Conservation (phyloP, 352 stramenopile genomes). For the Hyaloperonospora brassicae region DNA sequence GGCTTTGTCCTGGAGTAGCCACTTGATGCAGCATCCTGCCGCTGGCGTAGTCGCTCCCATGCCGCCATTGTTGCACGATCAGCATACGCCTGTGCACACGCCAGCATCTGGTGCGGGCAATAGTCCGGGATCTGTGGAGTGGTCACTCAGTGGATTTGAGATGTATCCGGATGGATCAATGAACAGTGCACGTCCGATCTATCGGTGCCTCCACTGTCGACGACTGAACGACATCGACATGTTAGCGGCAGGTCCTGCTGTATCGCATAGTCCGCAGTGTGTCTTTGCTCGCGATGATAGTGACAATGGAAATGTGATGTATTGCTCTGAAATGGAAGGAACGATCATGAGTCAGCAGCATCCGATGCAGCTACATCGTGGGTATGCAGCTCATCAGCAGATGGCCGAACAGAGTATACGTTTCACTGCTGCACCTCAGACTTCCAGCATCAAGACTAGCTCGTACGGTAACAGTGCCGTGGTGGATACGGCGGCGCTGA, state of each 20-base stretch:
- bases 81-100: constrained; percentile 16
- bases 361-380: constrained; percentile 30
- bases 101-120: constrained; percentile 14
- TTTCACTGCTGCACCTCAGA: constrained; percentile 15
- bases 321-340: constrained; percentile 46
- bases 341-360: constrained; percentile 29
- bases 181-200: constrained; percentile 64
- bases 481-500: constrained; percentile 19
- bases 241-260: constrained; percentile 40
- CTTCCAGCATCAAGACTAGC: constrained; percentile 12
- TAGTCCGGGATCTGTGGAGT: constrained; percentile 40
- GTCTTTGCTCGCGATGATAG: constrained; percentile 29
- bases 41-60: constrained; percentile 12
- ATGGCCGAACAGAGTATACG: constrained; percentile 20
- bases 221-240: constrained; percentile 65
- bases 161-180: constrained; percentile 60
- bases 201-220: constrained; percentile 62
- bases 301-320: constrained; percentile 28
- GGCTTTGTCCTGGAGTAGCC: constrained; percentile 45
- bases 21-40: constrained; percentile 32
- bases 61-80: constrained; percentile 15
- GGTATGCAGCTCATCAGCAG: constrained; percentile 36
- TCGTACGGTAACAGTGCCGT: constrained; percentile 14
- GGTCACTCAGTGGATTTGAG: constrained; percentile 73
- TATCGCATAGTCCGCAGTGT: constrained; percentile 54